Percentiles rank a stretch among this genome's conserved stretches.
These are phyloP conservation scores for Peronospora belbahrii DNA, from an alignment of 352 stramenopile genomes.

Conservation along the genomic window DNA sequence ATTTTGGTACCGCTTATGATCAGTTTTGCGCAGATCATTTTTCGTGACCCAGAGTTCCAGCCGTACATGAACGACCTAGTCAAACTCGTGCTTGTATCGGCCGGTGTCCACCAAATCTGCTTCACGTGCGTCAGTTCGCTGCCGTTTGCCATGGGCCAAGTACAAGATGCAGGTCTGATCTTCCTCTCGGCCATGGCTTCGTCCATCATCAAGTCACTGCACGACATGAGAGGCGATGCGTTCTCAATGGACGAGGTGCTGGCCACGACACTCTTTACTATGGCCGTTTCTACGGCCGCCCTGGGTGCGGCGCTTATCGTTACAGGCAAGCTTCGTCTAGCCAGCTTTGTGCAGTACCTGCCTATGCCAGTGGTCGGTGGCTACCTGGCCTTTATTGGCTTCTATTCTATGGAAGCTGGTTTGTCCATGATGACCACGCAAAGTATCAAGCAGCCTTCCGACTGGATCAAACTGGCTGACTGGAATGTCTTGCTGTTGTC, in stretches of 20 bases:
- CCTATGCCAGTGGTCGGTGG: conserved; percentile 96
- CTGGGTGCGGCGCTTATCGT: conserved; percentile 91
- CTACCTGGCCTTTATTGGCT: conserved; percentile 97
- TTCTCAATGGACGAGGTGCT: conserved; percentile 80
- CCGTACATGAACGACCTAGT: conserved; percentile 88
- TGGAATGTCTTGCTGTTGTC: conserved; percentile 73
- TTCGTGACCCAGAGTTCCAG: conserved; percentile 87
- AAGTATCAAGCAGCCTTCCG: conserved; percentile 81
- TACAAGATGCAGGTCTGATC: conserved; percentile 98
- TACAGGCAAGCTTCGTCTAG: conserved; percentile 92
- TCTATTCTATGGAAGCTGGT: conserved; percentile 80
- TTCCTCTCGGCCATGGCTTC: conserved; percentile 95
- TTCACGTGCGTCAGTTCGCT: conserved; percentile 88
- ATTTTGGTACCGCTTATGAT: conserved; percentile 87
- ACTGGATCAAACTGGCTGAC: conserved; percentile 82
- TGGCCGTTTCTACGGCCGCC: conserved; percentile 87
- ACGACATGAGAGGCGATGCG: conserved; percentile 46
- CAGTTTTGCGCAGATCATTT: conserved; percentile 96
- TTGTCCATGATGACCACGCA: conserved; percentile 86
- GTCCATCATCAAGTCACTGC: conserved; percentile 77
- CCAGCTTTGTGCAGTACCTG: conserved; percentile 95
- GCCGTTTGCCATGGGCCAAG: conserved; percentile 95
- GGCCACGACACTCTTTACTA: conserved; percentile 91
- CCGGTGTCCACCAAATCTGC: conserved; percentile 73
- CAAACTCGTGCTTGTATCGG: conserved; percentile 91